Evolutionary conservation across 306 rosid genomes (phyloP), one percentile per base, ranked within the genome.

Genomic region (Malus asiatica): DNA sequence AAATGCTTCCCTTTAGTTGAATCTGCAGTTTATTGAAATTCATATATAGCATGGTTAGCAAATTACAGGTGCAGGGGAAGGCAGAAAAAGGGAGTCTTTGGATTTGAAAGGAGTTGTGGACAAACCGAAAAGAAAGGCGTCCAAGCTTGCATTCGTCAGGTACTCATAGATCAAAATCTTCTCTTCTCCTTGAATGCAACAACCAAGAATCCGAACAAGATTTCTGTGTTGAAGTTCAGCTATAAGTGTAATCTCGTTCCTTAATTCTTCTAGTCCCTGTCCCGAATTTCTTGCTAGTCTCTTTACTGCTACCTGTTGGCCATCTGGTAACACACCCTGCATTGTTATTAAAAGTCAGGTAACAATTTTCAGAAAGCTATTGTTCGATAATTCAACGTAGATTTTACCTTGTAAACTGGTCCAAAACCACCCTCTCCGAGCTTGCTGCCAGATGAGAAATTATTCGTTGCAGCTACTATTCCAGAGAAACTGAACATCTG

Each of bases 401-500:
- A 58, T 4, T n/a, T 14, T 25, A 70, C 76, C 76, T 35, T 35
- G 40, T 35, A 35, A 35, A 35, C 40, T 35, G 81, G 76, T 40
- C 76, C 81, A 51, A 78, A 78, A 68, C 80, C 76, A 70, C 81
- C 81, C 55, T 44, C 64, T 25, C 71, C 70, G 1, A 74, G 60
- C 57, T 29, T 44, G 6, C 51, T 19, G 70, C 30, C 48, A 66
- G 40, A 20, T 66, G 51, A 66, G 51, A 66, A 66, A 14, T n/a
- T 27, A 66, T 38, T 27, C 20, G 70, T 66, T 38, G 70, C 70
- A 20, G 51, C 70, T 15, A 4, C 27, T 35, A 66, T 33, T 19
- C 11, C 63, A 1, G 79, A 40, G 42, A 79, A 68, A 30, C 75
- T 14, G 52, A 73, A 79, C 59, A 65, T 65, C 61, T n/a, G 68